Conservation (phyloP, 106 monocot genomes). For the Posidonia australis region DNA sequence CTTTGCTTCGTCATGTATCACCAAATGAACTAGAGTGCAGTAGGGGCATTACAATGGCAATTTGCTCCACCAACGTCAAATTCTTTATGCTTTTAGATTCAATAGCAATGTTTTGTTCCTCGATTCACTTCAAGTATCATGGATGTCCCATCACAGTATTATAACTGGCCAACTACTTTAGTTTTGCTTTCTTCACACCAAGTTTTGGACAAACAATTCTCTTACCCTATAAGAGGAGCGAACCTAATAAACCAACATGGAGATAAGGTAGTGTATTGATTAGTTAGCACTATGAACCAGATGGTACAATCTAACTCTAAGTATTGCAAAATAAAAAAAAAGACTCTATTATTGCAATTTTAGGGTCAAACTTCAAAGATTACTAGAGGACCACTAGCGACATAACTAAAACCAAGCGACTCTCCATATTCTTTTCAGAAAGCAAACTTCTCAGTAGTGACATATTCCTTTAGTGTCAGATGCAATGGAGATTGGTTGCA, state of each 20-base stretch:
- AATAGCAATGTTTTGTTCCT: no score
- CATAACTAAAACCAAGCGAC: constrained; percentile 79
- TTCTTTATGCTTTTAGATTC: no score
- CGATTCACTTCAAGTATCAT: no score
- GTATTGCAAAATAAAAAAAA: background rate
- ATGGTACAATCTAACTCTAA: background rate
- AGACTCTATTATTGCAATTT: background rate
- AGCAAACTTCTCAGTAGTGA: constrained; percentile 84
- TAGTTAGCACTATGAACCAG: background rate
- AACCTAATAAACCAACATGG: constrained; percentile 28
- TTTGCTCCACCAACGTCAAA: no score
- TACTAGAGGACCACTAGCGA: constrained; percentile 95
- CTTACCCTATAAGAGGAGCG: constrained; percentile 84
- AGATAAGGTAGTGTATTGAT: background rate
- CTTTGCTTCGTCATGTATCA: no score
- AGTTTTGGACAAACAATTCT: constrained; percentile 73
- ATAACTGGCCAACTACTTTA: no score
- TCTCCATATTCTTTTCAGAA: constrained; percentile 91
- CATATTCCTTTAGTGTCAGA: constrained; percentile 88
- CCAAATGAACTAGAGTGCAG: no score
- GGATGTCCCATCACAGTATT: no score
- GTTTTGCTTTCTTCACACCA: constrained; percentile 36
- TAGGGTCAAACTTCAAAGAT: constrained; percentile 1
- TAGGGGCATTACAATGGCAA: no score
- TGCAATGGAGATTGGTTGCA: constrained; percentile 90